These are phyloP conservation scores for Cutaneotrichosporon dermatis DNA, from an alignment of 1,284 basidiomycete species.

Conservation along the genomic window DNA sequence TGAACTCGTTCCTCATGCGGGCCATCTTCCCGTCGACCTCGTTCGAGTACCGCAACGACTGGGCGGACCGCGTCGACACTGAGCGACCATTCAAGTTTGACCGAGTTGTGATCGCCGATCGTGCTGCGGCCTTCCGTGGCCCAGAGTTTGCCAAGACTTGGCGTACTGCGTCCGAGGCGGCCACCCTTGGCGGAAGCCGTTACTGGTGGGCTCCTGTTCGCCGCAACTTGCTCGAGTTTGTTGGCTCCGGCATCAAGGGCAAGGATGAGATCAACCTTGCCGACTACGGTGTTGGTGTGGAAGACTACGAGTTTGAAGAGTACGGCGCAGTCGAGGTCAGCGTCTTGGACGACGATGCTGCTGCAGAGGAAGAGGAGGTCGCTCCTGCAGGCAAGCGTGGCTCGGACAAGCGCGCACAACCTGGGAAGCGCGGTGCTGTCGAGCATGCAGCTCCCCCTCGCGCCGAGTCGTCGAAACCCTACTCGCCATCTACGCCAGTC, in stretches of 20 bases:
- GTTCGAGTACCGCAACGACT: constrained; percentile 57
- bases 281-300: constrained; percentile 44
- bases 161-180: constrained; percentile 68
- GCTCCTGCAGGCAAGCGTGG: not conserved
- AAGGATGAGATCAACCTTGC: constrained; percentile 16
- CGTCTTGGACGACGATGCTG: not conserved
- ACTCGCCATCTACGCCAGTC: constrained; percentile 51
- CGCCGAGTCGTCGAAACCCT: not conserved
- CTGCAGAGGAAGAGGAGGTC: not conserved
- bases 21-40: constrained; percentile 67
- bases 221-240: constrained; percentile 65
- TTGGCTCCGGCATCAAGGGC: constrained; percentile 50
- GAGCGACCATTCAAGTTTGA: constrained; percentile 70
- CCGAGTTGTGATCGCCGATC: constrained; percentile 73
- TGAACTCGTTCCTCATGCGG: constrained; percentile 65
- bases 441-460: not conserved
- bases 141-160: constrained; percentile 64
- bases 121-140: constrained; percentile 71
- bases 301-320: constrained; percentile 8
- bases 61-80: constrained; percentile 59
- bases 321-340: not conserved
- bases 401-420: not conserved
- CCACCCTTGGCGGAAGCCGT: constrained; percentile 64
- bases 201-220: constrained; percentile 78
- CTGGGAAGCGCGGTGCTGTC: not conserved